Conservation (phyloP, 371 early-diverging fungal genomes). For the Nosema granulosis region DNA sequence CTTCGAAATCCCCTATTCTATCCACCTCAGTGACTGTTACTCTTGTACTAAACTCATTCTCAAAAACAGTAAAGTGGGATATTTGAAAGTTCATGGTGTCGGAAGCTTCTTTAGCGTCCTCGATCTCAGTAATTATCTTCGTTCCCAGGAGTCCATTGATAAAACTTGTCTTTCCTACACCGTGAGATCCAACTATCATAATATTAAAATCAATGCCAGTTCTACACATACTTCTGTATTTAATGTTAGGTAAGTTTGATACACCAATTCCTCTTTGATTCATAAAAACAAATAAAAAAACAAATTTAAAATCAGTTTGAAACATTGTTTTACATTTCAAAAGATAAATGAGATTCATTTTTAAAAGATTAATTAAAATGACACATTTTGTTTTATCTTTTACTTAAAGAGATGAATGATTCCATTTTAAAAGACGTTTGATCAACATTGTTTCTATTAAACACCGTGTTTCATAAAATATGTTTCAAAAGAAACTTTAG, state of each 20-base stretch:
- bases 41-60: conserved; percentile 52
- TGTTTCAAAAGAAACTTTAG: too few relatives aligned
- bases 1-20: conserved; percentile 58
- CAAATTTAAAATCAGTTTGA: neutral
- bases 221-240: conserved; percentile 84
- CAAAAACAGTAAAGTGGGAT: conserved; percentile 26
- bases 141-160: conserved; percentile 80
- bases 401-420: too few relatives aligned
- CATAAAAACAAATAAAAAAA: conserved; percentile 44
- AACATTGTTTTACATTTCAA: neutral
- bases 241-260: conserved; percentile 92
- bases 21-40: conserved; percentile 61
- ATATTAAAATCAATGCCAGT: conserved; percentile 84
- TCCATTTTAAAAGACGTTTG: too few relatives aligned
- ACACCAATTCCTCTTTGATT: conserved; percentile 73
- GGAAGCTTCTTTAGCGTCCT: neutral
- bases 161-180: conserved; percentile 64
- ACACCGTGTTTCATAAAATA: too few relatives aligned
- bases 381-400: too few relatives aligned
- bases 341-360: too few relatives aligned
- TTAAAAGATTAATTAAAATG: too few relatives aligned
- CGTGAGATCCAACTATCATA: conserved; percentile 82
- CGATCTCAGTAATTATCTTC: conserved; percentile 56
- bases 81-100: conserved; percentile 37
- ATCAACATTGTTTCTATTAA: too few relatives aligned